Base-by-base conservation (phyloP, 2,329 filamentous ascomycete species). In the Penicillium nordicum region DNA sequence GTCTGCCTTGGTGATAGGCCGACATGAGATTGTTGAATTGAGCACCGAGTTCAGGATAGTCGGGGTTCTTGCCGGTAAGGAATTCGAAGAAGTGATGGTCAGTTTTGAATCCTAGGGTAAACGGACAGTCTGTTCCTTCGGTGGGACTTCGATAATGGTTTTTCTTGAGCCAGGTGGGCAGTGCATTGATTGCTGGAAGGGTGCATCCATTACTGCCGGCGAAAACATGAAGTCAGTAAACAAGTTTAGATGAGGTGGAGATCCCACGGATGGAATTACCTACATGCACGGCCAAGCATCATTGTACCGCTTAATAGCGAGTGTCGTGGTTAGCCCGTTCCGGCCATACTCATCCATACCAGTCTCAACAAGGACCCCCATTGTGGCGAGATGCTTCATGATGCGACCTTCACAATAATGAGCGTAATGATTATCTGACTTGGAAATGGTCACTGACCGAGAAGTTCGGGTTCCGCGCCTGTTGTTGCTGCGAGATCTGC, bases 271-370 rank as follows among this genome's bases (percentile, higher is more conserved):
- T 11, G 3, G 4, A 34, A 7, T 5, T 14, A 56, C 61, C 41
- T 36, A 65, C 63, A 65, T 57, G 44, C 44, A 38, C 27, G 63
- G 58, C 38, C 53, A 65, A 1, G 58, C 54, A 40, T 61, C 63
- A 27, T 45, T 59, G 47, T 61, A 65, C 40, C 55, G 50, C n/a
- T 61, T 40, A 10, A 55, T 34, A 18, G 55, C 45, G 1, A 62
- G 25, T 29, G 57, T 54, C 1, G 37, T 65, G 3, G 62, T 56
- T 11, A 63, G 48, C 0, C 55, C 57, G 14, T 53, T 65, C 4
- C 53, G 56, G 10, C 47, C 42, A 42, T 63, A 65, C 43, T 55
- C 42, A 49, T 60, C 55, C 21, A 50, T 48, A 5, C 55, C 60
- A 10, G 60, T 61, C 51, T 65, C 61, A 9, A 57, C 43, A 18